Evolutionary conservation across 768 basidiomycete species (phyloP).

Genomic region (Russula virescens): DNA sequence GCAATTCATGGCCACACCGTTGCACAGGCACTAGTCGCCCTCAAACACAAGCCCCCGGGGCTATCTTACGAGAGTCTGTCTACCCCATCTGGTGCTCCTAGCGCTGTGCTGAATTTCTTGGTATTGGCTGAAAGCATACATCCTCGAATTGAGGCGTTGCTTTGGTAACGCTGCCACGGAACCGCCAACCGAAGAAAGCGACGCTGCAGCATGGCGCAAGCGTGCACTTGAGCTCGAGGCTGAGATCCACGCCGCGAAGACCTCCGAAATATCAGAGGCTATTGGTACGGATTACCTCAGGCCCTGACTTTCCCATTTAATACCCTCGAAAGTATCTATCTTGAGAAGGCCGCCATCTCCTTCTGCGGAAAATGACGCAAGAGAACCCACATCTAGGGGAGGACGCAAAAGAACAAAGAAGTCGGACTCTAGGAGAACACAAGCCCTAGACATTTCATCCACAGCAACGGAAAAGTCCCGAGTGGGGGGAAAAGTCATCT

Average conservation of each 20-base stretch:
- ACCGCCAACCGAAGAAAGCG: neutral
- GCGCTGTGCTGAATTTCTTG: neutral
- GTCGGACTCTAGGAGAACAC: neutral
- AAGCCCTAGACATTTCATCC: neutral
- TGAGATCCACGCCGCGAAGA: neutral
- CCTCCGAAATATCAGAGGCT: neutral
- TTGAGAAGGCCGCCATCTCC: neutral
- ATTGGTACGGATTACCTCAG: neutral
- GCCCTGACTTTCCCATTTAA: neutral
- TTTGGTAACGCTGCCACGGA: slow-evolving; percentile 8
- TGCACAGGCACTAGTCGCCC: slow-evolving; percentile 2
- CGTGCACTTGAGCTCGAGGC: slow-evolving; percentile 14
- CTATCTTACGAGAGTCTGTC: slow-evolving; percentile 10
- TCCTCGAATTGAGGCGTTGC: slow-evolving; percentile 1
- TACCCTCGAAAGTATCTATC: neutral
- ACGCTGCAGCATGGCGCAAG: slow-evolving; percentile 16
- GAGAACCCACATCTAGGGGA: neutral
- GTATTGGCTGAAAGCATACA: slow-evolving; percentile 4
- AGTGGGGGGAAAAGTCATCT: neutral
- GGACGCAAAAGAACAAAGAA: neutral
- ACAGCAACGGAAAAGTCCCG: neutral
- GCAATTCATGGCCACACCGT: no score
- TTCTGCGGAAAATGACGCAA: neutral
- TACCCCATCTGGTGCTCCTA: neutral
- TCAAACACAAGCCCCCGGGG: slow-evolving; percentile 13